A percentile compares a stretch with the other conserved stretches of the same genome.
phyloP scores from a whole-genome alignment of 129 eudicot species.

The Erigeron canadensis region DNA sequence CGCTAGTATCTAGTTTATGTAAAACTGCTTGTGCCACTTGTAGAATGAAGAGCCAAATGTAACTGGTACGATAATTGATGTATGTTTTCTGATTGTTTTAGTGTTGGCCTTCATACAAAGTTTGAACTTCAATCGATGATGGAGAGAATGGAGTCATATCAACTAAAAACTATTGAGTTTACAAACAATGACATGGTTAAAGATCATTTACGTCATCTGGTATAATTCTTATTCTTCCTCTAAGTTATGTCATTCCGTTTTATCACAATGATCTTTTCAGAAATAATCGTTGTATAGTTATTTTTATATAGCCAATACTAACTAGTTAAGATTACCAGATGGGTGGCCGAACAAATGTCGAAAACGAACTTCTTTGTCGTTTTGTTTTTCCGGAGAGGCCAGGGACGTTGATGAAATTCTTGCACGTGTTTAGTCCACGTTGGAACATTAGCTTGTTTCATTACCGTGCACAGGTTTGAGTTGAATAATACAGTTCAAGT shows the following conservation, averaged over 20 bases:
- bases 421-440: conserved; percentile 84
- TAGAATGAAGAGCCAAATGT: background rate
- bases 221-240: conserved; percentile 27
- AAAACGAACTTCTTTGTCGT: conserved; percentile 84
- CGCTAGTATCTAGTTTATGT: too few relatives aligned
- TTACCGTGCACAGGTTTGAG: conserved; percentile 87
- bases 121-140: conserved; percentile 81
- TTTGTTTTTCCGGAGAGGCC: conserved; percentile 93
- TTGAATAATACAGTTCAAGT: background rate
- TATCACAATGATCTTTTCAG: background rate
- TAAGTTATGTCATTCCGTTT: background rate
- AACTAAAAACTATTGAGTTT: conserved; percentile 72
- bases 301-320: background rate
- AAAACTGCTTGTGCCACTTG: background rate
- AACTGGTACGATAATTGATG: background rate
- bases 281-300: too few relatives aligned
- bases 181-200: conserved; percentile 90
- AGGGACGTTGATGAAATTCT: conserved; percentile 89
- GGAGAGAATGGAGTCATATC: conserved; percentile 69
- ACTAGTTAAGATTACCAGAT: conserved; percentile 46
- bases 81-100: conserved; percentile 37
- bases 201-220: conserved; percentile 96
- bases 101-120: conserved; percentile 93
- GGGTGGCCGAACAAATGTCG: conserved; percentile 82
- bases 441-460: conserved; percentile 98